A percentile compares a stretch with the other conserved stretches of the same genome.
phyloP scores from a whole-genome alignment of 345 rosid genomes.

The Murraya paniculata region DNA sequence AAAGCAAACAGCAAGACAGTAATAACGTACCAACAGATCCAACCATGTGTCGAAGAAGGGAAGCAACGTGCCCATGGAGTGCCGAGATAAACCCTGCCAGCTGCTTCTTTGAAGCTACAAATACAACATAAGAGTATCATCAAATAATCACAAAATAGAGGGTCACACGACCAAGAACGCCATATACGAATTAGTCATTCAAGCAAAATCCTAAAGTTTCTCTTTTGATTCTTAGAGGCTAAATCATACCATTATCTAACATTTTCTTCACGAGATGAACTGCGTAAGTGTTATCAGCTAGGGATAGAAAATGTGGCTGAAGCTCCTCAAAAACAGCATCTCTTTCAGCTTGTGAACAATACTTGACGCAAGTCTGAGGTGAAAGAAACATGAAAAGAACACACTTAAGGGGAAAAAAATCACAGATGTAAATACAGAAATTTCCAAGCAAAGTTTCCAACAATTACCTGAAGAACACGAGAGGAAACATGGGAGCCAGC shows the following conservation, averaged over 20 bases:
- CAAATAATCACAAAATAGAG: not conserved
- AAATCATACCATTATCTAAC: slow-evolving; percentile 70
- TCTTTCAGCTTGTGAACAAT: slow-evolving; percentile 71
- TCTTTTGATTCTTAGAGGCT: not conserved
- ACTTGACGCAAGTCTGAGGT: slow-evolving; percentile 72
- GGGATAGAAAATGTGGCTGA: slow-evolving; percentile 68
- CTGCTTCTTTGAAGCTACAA: slow-evolving; percentile 81
- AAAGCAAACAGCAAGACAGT: not conserved
- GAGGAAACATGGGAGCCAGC: slow-evolving; percentile 85
- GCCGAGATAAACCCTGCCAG: slow-evolving; percentile 61
- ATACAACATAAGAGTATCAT: not conserved
- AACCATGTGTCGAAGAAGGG: slow-evolving; percentile 84
- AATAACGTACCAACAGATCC: slow-evolving; percentile 80
- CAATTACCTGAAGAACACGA: slow-evolving; percentile 83
- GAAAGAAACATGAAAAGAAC: slow-evolving; percentile 16
- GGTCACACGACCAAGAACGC: not conserved
- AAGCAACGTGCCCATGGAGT: slow-evolving; percentile 75
- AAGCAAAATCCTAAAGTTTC: not conserved
- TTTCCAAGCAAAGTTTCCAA: not conserved
- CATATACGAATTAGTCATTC: not conserved
- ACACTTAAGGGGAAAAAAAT: not conserved
- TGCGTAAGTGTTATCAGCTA: slow-evolving; percentile 62
- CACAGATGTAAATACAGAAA: not conserved
- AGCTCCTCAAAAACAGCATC: slow-evolving; percentile 73
- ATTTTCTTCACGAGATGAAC: slow-evolving; percentile 78